A percentile compares a stretch with the other conserved stretches of the same genome.
Conservation (phyloP, 1,139 yeast species). For the Scheffersomyces illinoinensis region DNA sequence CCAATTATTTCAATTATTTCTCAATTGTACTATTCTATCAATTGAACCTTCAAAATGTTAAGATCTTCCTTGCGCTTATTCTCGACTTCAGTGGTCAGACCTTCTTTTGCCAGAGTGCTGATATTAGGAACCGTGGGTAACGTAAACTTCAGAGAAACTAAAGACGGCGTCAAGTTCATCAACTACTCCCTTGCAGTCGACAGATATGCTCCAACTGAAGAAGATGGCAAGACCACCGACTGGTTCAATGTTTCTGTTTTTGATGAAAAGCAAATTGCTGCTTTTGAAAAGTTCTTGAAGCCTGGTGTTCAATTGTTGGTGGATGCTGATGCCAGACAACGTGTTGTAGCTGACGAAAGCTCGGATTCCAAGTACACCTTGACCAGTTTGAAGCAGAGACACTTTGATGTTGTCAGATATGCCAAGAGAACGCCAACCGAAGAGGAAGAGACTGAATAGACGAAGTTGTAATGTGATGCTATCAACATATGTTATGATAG, state of each 20-base stretch:
- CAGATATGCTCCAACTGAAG: slow-evolving; percentile 34
- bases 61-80: slow-evolving; percentile 36
- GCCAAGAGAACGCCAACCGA: slow-evolving; percentile 25
- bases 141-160: slow-evolving; percentile 39
- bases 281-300: slow-evolving; percentile 41
- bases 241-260: slow-evolving; percentile 47
- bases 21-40: background rate
- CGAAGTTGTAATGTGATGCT: background rate
- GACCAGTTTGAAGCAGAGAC: slow-evolving; percentile 37
- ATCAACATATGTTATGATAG: background rate
- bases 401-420: slow-evolving; percentile 40
- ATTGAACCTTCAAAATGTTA: slow-evolving; percentile 20
- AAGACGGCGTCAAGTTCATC: slow-evolving; percentile 38
- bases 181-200: slow-evolving; percentile 48
- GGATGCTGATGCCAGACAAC: slow-evolving; percentile 43
- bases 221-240: slow-evolving; percentile 33
- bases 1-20: too few species aligned
- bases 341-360: slow-evolving; percentile 34
- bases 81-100: slow-evolving; percentile 31
- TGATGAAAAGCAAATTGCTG: slow-evolving; percentile 37
- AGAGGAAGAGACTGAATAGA: slow-evolving; percentile 8
- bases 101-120: slow-evolving; percentile 43
- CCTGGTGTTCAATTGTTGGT: slow-evolving; percentile 46
- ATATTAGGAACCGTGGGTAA: slow-evolving; percentile 45
- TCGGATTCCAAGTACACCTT: slow-evolving; percentile 32